A percentile compares a stretch with the other conserved stretches of the same genome.
phyloP scores from a whole-genome alignment of 352 stramenopile genomes.

The Globisporangium viniferum region DNA sequence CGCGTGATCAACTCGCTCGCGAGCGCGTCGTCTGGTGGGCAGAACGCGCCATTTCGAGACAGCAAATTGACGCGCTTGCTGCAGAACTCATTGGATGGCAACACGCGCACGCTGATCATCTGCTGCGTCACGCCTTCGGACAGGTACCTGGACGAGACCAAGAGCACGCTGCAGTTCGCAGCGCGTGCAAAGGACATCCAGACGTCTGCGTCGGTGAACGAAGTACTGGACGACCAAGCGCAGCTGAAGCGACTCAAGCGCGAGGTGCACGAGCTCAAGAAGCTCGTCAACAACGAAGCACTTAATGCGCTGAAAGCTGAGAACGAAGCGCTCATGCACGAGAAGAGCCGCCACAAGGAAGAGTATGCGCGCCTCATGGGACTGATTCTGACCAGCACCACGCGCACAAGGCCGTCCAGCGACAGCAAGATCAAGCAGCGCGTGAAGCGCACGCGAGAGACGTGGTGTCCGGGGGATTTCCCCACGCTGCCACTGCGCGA shows the following conservation, averaged over 20 bases:
- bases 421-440: conserved; percentile 26
- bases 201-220: conserved; percentile 81
- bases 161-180: conserved; percentile 91
- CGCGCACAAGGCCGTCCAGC: conserved; percentile 22
- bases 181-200: conserved; percentile 90
- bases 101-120: conserved; percentile 91
- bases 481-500: conserved; percentile 12
- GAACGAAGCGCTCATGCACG: conserved; percentile 59
- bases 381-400: conserved; percentile 54
- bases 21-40: conserved; percentile 18
- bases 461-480: conserved; percentile 73
- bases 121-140: conserved; percentile 80
- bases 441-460: conserved; percentile 56
- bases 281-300: conserved; percentile 48
- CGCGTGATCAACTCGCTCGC: conserved; percentile 91
- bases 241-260: conserved; percentile 70
- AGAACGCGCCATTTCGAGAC: conserved; percentile 84
- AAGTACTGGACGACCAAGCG: conserved; percentile 91
- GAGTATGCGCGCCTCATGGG: conserved; percentile 57
- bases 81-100: conserved; percentile 89
- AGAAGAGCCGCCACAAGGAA: conserved; percentile 52
- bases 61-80: conserved; percentile 91
- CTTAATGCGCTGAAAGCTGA: conserved; percentile 63
- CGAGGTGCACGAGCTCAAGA: conserved; percentile 68
- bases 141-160: conserved; percentile 76